Base-by-base conservation (phyloP, 768 basidiomycete genomes). In the Xanthoconium stramineum region DNA sequence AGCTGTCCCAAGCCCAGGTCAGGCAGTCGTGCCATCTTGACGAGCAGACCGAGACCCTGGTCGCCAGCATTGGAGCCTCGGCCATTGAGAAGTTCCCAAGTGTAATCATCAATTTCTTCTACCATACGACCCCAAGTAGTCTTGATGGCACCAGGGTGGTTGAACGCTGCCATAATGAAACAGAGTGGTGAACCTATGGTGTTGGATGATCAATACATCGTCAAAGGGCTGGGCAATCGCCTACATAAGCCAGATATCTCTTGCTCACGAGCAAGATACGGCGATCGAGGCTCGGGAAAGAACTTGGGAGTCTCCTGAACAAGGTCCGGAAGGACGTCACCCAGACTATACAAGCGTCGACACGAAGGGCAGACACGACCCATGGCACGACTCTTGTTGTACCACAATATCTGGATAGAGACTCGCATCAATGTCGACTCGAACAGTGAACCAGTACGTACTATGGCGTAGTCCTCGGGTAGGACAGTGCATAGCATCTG, bases 331-430 rank as follows among this genome's bases (percentile, higher is more conserved):
- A 91, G 75, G 1, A 75, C 67, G 48, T 93, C 90, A 1, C 88
- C 88, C 0, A 91, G 70, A 6, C 74, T 76, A 65, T 91, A 93
- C 32, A 91, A 69, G 15, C 90, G 74, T 67, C 84, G 82, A 65
- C 91, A 93, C 1, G 88, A 81, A 3, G 91, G 90, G 63, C 91
- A 93, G 50, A 92, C 79, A 29, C 91, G 83, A 52, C 84, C 80
- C 11, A 76, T 79, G 6, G 78, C 69, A 3, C 91, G 81, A 65
- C 87, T 90, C 72, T 90, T 90, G 75, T 93, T 93, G 65, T 92
- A 91, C 89, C 89, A 92, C 13, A 91, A 62, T 11, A 88, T 83
- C 89, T 89, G 58, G 29, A 33, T 9, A 50, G 40, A 54, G 45
- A 19, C 53, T 35, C 10, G 48, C 42, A n/a, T 17, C 19, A 12